Evolutionary conservation across 257 asterid species (phyloP), one percentile per base, ranked within the genome.

Genomic region (Sherardia arvensis): DNA sequence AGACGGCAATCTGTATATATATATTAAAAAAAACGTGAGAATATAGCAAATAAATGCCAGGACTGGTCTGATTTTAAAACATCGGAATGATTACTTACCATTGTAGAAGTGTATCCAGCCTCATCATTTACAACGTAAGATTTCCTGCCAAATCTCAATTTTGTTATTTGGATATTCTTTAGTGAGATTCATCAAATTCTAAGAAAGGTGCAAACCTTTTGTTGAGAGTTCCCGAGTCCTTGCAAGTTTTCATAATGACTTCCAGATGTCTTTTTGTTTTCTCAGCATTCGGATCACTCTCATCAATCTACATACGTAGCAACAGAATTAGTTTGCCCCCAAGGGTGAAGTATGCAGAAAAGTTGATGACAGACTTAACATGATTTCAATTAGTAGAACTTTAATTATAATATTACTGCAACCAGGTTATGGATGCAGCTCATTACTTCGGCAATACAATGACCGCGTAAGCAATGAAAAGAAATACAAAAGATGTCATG

Each of bases 221-320:
- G 67, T 33, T 63, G 30, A 81, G 69, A 61, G 81, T 77, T 77
- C 92, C 97, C 14, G 97, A 90, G 21, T 85, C 97, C 85, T 85
- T 85, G 94, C 99, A 89, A 25, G 75, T 64, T 74, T 78, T 89
- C 85, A 89, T 69, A 67, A 85, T 80, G 33, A 73, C 70, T 64
- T 93, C 99, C 40, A 93, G 62, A 66, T 66, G 74, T 62, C 78
- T 83, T 43, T 73, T 84, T 4, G 95, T 87, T 76, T 80, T 87
- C 74, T 75, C 78, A 69, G 99, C 90, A 74, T 84, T 93, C 20
- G 94, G 99, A 79, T 90, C 96, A 32, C 69, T 80, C 62, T 80
- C 86, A 38, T 84, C 87, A 69, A 87, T 85, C 97, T 92, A 71
- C 65, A 59, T 59, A 9, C 15, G 38, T 12, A 34, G 30, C 47